Conservation (phyloP, 2,329 filamentous ascomycete genomes). For the Whalleya microplaca region DNA sequence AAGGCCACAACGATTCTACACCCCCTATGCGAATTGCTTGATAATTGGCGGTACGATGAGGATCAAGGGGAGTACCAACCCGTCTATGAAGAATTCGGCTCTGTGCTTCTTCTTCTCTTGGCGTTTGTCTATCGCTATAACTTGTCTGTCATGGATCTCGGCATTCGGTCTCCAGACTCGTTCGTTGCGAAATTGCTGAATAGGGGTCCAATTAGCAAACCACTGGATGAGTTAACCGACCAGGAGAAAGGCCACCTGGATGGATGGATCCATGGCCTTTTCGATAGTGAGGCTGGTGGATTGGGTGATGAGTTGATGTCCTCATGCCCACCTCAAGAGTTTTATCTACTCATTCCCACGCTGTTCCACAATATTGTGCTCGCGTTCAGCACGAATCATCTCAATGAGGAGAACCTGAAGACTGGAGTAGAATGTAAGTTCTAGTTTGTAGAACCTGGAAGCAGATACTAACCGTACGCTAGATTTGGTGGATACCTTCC, state of each 20-base stretch:
- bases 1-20: conserved; percentile 70
- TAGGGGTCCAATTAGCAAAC: conserved; percentile 59
- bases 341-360: conserved; percentile 77
- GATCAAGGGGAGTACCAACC: conserved; percentile 85
- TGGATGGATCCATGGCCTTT: conserved; percentile 78
- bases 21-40: conserved; percentile 74
- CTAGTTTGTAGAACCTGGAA: conserved; percentile 7
- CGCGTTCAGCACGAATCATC: conserved; percentile 66
- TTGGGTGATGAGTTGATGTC: conserved; percentile 82
- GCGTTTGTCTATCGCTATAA: conserved; percentile 78
- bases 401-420: conserved; percentile 72
- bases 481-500: conserved; percentile 79
- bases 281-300: conserved; percentile 72
- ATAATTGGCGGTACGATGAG: conserved; percentile 81
- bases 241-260: conserved; percentile 68
- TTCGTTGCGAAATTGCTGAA: conserved; percentile 71
- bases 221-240: conserved; percentile 63
- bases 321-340: conserved; percentile 80
- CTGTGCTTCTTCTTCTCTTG: conserved; percentile 72
- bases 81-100: conserved; percentile 84
- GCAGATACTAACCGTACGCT: conserved; percentile 8
- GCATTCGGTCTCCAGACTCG: conserved; percentile 60
- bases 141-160: conserved; percentile 66
- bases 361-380: conserved; percentile 76
- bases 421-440: conserved; percentile 74